A percentile compares a stretch with the other conserved stretches of the same genome.
Conservation (phyloP, 1,284 basidiomycete genomes). For the Ceratobasidium sp. region DNA sequence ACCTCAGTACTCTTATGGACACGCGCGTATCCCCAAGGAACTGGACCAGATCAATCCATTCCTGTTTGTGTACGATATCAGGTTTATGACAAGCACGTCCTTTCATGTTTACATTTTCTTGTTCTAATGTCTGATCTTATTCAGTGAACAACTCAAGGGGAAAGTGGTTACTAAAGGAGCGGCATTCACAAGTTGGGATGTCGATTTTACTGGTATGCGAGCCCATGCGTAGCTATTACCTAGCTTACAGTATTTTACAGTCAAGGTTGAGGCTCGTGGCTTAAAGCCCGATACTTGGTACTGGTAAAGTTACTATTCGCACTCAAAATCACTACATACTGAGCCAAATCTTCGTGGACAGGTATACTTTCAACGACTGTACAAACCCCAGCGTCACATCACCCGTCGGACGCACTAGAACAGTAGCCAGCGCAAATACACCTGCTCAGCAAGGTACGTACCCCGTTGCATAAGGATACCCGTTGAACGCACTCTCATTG, state of each 20-base stretch:
- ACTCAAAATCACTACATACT: background rate
- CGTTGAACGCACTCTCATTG: background rate
- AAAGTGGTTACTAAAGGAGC: constrained; percentile 56
- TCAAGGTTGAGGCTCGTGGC: constrained; percentile 66
- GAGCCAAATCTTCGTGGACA: background rate
- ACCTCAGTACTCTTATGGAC: constrained; percentile 69
- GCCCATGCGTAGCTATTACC: background rate
- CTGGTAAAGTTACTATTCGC: constrained; percentile 53
- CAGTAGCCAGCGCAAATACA: constrained; percentile 56
- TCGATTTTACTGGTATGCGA: constrained; percentile 58
- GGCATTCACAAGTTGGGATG: constrained; percentile 66
- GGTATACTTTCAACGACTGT: constrained; percentile 61
- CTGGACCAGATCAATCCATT: constrained; percentile 59
- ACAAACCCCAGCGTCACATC: constrained; percentile 57
- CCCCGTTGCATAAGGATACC: background rate
- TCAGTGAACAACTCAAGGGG: constrained; percentile 52
- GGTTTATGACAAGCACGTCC: constrained; percentile 20
- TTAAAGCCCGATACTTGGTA: constrained; percentile 63
- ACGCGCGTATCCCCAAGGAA: constrained; percentile 56
- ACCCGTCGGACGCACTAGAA: constrained; percentile 60
- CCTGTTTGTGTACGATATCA: constrained; percentile 65
- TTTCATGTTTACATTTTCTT: background rate
- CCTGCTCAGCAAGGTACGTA: constrained; percentile 13
- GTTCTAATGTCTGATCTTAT: constrained; percentile 48
- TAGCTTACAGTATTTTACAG: constrained; percentile 35